Base-by-base conservation (phyloP, 2,329 filamentous ascomycete species). In the Aspergillus sergii region DNA sequence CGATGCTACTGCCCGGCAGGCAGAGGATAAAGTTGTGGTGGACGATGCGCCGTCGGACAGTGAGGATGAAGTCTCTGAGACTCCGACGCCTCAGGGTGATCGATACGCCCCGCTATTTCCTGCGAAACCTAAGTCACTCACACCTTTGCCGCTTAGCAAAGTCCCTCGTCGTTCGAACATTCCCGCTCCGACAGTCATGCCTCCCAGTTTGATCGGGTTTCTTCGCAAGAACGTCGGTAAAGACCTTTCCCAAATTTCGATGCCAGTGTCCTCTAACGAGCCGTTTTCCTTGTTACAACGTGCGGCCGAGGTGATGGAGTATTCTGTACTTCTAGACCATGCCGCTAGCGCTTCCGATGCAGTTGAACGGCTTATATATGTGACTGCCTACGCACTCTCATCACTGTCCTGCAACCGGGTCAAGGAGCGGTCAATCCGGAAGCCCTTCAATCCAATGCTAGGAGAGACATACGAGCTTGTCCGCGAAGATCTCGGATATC, bases 221-320 rank as follows among this genome's bases (percentile, higher is more conserved):
- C 85, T 98, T 36, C 89, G 95, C 69, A 99, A 98, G 79, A 99
- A 99, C 71, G 95, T 98, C 11, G 95, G 95, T 74, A 99, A 99
- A 78, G 95, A 99, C 78, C 83, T 99, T 56, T 97, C 93, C 64
- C 96, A 93, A 3, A 96, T 99, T 68, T 94, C 93, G 55, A 98
- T 98, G 94, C 95, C 95, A 0, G 95, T 97, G 1, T 96, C 94
- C 5, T 90, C 94, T 28, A 99, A 99, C 77, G 95, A 99, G 75
- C 95, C 95, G 0, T 87, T 89, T 1, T 97, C 94, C 0, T 81
- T 96, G 12, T 83, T 98, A 6, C 95, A 99, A 76, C 90, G 94
- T 64, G 86, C 94, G 4, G 91, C 94, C 0, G 95, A 99, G 78
- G 91, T 94, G 72, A 79, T 98, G 55, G 95, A 99, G 76, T 98